Conservation (phyloP, 257 asterid species). For the Lithospermum erythrorhizon region DNA sequence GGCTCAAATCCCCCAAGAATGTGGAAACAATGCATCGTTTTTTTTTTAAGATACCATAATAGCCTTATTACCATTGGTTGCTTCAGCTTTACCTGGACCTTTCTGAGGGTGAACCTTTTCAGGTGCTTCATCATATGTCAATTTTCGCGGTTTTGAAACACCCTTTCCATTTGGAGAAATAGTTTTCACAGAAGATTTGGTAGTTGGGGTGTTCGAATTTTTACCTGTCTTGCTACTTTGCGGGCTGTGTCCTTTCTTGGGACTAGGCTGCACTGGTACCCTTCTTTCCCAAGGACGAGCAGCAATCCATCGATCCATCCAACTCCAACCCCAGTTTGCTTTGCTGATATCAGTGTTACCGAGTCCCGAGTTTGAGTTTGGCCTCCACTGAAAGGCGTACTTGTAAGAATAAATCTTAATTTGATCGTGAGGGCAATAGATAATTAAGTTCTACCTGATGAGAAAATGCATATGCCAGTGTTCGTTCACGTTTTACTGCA, state of each 20-base stretch:
- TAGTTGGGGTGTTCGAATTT: conserved; percentile 27
- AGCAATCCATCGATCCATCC: conserved; percentile 94
- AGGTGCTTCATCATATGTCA: conserved; percentile 30
- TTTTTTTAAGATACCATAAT: not conserved
- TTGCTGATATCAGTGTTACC: conserved; percentile 45
- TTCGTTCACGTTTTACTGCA: conserved; percentile 74
- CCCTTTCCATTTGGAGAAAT: conserved; percentile 48
- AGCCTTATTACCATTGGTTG: not conserved
- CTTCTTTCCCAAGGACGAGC: conserved; percentile 98
- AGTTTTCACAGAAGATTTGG: conserved; percentile 30
- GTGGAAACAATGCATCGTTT: not conserved
- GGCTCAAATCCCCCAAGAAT: not conserved
- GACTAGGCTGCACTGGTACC: conserved; percentile 32
- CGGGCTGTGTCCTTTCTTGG: conserved; percentile 30
- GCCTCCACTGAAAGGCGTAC: conserved; percentile 61
- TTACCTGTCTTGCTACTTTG: conserved; percentile 30
- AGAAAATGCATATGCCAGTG: conserved; percentile 89
- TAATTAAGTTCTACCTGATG: conserved; percentile 46
- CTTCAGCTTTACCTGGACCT: conserved; percentile 3
- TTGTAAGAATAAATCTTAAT: not conserved
- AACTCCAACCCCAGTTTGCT: conserved; percentile 96
- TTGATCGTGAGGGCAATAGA: not conserved
- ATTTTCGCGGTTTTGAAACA: conserved; percentile 33
- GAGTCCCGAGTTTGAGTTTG: conserved; percentile 45
- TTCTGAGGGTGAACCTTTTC: conserved; percentile 29